phyloP scores from a whole-genome alignment of 2,329 filamentous ascomycete genomes.

The Coleophoma crateriformis region DNA sequence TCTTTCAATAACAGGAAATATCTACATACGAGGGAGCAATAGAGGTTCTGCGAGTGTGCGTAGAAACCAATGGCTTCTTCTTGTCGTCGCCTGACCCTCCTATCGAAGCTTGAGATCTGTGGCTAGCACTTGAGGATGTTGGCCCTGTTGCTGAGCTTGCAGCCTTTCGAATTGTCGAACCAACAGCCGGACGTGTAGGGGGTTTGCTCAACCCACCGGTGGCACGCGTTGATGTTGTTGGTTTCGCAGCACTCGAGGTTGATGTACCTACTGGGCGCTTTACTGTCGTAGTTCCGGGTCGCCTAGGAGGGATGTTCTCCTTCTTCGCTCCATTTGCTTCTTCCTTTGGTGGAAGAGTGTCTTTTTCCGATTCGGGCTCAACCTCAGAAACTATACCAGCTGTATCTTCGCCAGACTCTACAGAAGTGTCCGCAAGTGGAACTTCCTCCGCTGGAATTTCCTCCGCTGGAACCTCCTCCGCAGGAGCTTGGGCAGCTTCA shows the following conservation, averaged over 20 bases:
- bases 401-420: slow-evolving; percentile 19
- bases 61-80: slow-evolving; percentile 18
- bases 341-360: slow-evolving; percentile 16
- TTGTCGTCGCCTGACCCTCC: slow-evolving; percentile 26
- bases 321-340: slow-evolving; percentile 23
- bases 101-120: slow-evolving; percentile 21
- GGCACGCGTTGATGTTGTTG: slow-evolving; percentile 17
- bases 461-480: slow-evolving; percentile 13
- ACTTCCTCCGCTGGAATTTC: slow-evolving; percentile 11
- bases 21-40: slow-evolving; percentile 13
- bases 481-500: slow-evolving; percentile 15
- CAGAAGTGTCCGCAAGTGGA: slow-evolving; percentile 7
- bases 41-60: slow-evolving; percentile 22
- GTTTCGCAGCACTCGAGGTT: slow-evolving; percentile 19
- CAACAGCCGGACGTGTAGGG: slow-evolving; percentile 21
- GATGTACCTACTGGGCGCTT: slow-evolving; percentile 20
- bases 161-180: slow-evolving; percentile 21
- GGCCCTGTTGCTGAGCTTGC: slow-evolving; percentile 22
- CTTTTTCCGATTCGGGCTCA: slow-evolving; percentile 22
- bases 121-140: slow-evolving; percentile 21
- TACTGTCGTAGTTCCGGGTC: slow-evolving; percentile 13
- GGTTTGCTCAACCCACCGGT: slow-evolving; percentile 27
- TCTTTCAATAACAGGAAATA: no score
- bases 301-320: slow-evolving; percentile 23
- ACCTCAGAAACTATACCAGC: slow-evolving; percentile 18